Base-by-base conservation (phyloP, 352 stramenopile genomes). In the Thraustochytrium sp. region DNA sequence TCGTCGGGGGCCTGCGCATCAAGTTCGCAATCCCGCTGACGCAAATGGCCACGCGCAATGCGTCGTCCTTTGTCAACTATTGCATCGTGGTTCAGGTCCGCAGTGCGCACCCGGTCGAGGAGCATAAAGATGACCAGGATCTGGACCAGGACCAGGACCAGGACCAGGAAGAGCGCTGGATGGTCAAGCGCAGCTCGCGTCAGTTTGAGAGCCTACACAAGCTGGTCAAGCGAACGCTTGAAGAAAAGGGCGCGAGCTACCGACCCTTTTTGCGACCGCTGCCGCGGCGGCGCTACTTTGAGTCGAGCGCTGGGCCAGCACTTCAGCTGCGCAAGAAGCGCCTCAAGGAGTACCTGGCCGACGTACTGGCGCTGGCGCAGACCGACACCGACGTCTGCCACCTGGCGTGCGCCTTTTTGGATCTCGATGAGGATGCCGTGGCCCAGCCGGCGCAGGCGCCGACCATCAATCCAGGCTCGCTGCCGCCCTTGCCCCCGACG, bases 41-140 rank as follows among this genome's bases (percentile, higher is more conserved):
- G 5, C 65, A 77, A 26, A 77, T 75, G 13, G 65, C 42, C 9
- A 77, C 68, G 34, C 31, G 23, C 1, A 77, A 77, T 72, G 23
- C 49, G 65, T 44, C 49, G 65, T 44, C 26, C 40, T 77, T 62
- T 36, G 37, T 62, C 13, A 23, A 77, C 18, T 77, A 77, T 36
- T 77, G 65, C 65, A 77, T 77, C 16, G 36, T 77, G 18, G 65
- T 77, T 8, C 59, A 72, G 59, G 59, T 72, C n/a, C n/a, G n/a
- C n/a, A n/a, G n/a, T n/a, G n/a, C n/a, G n/a, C n/a, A n/a, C n/a
- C n/a, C n/a, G n/a, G n/a, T n/a, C n/a, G n/a, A n/a, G n/a, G n/a
- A n/a, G 26, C 59, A 72, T 21, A 31, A 31, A 40, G 13, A 21
- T 16, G 3, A 18, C 23, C 8, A 23, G 44, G 68, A 11, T 23